These are phyloP conservation scores for Trichoderma semiorbis DNA, from an alignment of 2,329 filamentous ascomycete genomes.

Conservation along the genomic window DNA sequence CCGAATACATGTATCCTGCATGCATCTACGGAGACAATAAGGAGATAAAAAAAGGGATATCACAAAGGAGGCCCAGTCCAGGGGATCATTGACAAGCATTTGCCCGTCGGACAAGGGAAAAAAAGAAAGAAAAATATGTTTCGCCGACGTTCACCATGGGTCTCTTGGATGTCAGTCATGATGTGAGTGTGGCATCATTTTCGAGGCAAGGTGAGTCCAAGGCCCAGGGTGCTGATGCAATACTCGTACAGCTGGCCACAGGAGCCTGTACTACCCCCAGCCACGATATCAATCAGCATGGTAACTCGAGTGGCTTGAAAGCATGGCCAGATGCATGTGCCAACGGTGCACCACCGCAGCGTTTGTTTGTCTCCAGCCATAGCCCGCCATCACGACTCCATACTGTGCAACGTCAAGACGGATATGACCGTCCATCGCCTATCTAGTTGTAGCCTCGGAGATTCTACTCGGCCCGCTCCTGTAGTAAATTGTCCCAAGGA, in stretches of 20 bases:
- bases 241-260: not conserved
- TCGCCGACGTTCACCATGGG: not conserved
- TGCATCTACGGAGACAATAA: not conserved
- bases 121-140: not conserved
- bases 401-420: not conserved
- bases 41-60: not conserved
- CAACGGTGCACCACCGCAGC: not conserved
- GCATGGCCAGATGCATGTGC: constrained; percentile 2
- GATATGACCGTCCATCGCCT: constrained; percentile 15
- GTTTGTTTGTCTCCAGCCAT: not conserved
- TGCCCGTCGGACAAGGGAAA: not conserved
- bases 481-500: constrained; percentile 9
- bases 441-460: constrained; percentile 16
- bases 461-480: constrained; percentile 15
- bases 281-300: not conserved
- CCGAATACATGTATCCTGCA: not conserved
- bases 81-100: not conserved
- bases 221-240: not conserved
- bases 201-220: not conserved
- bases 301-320: not conserved
- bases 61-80: not conserved
- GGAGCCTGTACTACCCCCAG: not conserved
- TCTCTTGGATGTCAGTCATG: not conserved
- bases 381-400: not conserved
- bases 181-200: not conserved